Evolutionary conservation across 352 stramenopile species (phyloP).

Genomic region (Phytophthora melonis): DNA sequence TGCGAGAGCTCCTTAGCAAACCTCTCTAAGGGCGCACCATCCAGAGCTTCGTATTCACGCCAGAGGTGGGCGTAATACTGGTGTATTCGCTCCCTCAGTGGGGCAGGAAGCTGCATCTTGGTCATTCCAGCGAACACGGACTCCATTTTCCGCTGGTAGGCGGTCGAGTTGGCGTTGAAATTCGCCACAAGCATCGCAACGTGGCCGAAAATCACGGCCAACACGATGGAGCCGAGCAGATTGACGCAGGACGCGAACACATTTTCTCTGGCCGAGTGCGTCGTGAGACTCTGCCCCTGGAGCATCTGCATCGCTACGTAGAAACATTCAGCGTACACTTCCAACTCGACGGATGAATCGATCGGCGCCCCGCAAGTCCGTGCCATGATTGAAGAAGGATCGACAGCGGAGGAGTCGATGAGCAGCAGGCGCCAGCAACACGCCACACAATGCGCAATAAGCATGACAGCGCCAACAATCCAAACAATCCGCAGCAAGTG

Average conservation of each 20-base stretch:
- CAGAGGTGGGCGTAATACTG: slow-evolving; percentile 80
- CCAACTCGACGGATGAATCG: slow-evolving; percentile 14
- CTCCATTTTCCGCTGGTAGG: slow-evolving; percentile 70
- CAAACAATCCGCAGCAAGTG: slow-evolving; percentile 52
- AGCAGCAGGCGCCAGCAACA: slow-evolving; percentile 55
- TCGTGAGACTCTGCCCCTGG: slow-evolving; percentile 47
- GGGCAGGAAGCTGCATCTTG: slow-evolving; percentile 57
- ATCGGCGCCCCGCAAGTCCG: slow-evolving; percentile 27
- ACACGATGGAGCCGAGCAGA: slow-evolving; percentile 52
- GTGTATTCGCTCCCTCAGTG: slow-evolving; percentile 67
- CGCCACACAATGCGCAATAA: slow-evolving; percentile 61
- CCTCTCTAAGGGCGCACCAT: slow-evolving; percentile 50
- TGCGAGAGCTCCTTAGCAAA: slow-evolving; percentile 70
- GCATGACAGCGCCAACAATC: slow-evolving; percentile 48
- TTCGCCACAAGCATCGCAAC: slow-evolving; percentile 69
- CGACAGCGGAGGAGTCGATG: slow-evolving; percentile 1
- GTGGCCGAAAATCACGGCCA: slow-evolving; percentile 70
- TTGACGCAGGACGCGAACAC: slow-evolving; percentile 50
- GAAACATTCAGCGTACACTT: slow-evolving; percentile 46
- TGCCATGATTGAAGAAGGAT: slow-evolving; percentile 10
- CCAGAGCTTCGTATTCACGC: slow-evolving; percentile 71
- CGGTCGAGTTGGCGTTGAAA: slow-evolving; percentile 57
- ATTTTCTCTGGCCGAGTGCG: slow-evolving; percentile 41
- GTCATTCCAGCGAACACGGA: slow-evolving; percentile 58
- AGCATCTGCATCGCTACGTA: slow-evolving; percentile 56